Evolutionary conservation across 805 yeast species (phyloP).

Genomic region (Candida silvatica): DNA sequence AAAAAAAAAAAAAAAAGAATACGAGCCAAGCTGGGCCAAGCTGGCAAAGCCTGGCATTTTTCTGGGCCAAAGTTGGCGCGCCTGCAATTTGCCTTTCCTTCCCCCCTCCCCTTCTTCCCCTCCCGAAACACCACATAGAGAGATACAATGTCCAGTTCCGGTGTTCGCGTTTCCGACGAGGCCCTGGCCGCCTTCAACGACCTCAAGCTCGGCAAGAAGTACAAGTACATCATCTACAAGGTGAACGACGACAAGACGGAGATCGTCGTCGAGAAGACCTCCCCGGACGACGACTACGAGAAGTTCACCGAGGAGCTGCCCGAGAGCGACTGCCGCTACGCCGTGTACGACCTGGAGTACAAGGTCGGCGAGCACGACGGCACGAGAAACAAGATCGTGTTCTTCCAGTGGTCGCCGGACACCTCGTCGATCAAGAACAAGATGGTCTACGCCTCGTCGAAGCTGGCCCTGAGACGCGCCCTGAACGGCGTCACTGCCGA

Average conservation of each 20-base stretch:
- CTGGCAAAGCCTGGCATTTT: no score
- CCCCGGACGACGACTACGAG: constrained; percentile 71
- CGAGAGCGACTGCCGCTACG: constrained; percentile 94
- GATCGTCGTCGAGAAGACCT: constrained; percentile 81
- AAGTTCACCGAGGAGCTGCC: constrained; percentile 81
- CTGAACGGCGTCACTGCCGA: constrained; percentile 91
- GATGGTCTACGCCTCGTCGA: constrained; percentile 98
- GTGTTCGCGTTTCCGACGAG: constrained; percentile 80
- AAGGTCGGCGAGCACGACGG: constrained; percentile 88
- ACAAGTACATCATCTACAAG: constrained; percentile 73
- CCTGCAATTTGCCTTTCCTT: neutral
- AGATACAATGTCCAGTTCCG: constrained; percentile 17
- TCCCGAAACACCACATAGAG: no score
- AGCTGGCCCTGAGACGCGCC: constrained; percentile 96
- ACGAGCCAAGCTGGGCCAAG: no score
- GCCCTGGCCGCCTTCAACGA: constrained; percentile 92
- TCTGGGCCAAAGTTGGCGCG: no score
- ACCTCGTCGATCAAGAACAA: constrained; percentile 91
- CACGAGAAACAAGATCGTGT: constrained; percentile 66
- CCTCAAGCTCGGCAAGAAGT: constrained; percentile 87
- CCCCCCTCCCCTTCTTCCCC: neutral
- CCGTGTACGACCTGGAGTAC: constrained; percentile 94
- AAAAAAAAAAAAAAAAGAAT: no score
- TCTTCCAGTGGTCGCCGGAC: constrained; percentile 95
- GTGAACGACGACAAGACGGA: constrained; percentile 83